Evolutionary conservation across 441 rosid genomes (phyloP).

Genomic region (Rhodomyrtus psidioides): DNA sequence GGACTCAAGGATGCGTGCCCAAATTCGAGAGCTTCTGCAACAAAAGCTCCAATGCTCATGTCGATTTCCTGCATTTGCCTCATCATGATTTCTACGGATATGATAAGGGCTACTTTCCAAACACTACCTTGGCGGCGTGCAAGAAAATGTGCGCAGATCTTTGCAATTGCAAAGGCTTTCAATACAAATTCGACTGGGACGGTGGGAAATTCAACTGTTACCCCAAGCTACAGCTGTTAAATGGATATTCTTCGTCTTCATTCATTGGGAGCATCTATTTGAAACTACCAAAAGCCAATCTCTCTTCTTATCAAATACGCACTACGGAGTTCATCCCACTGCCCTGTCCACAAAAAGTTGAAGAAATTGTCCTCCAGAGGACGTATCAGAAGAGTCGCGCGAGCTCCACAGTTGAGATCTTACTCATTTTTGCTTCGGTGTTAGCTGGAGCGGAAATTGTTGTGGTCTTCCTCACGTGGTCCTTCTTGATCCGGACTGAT

Average conservation of each 20-base stretch:
- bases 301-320: background rate
- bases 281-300: background rate
- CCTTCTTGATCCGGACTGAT: background rate
- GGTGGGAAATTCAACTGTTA: background rate
- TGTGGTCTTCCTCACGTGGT: background rate
- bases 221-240: background rate
- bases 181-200: background rate
- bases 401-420: background rate
- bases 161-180: background rate
- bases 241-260: background rate
- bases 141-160: background rate
- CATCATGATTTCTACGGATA: background rate
- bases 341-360: background rate
- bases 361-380: background rate
- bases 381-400: background rate
- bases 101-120: background rate
- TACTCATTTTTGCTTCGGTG: background rate
- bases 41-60: background rate
- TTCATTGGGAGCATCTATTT: background rate
- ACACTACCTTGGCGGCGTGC: background rate
- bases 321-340: background rate
- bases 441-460: background rate
- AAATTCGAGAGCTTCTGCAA: background rate
- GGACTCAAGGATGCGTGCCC: background rate
- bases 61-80: background rate